phyloP scores from a whole-genome alignment of 306 rosid species.

The Trifolium subterraneum region DNA sequence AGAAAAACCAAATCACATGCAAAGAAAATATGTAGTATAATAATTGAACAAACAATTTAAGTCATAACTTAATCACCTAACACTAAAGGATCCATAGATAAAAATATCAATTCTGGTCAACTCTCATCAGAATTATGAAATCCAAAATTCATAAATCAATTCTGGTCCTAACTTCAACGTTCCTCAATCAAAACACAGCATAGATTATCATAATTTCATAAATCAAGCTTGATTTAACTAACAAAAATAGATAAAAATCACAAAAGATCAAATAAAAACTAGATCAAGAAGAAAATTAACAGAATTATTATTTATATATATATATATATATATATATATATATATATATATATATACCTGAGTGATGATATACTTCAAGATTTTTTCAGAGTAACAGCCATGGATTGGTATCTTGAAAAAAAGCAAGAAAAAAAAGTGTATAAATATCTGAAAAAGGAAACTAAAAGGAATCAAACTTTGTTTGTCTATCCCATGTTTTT shows the following conservation, averaged over 20 bases:
- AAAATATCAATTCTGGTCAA: slow-evolving; percentile 35
- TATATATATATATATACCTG: slow-evolving; percentile 37
- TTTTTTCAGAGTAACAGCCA: slow-evolving; percentile 42
- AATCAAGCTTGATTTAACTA: slow-evolving; percentile 28
- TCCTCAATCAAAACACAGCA: slow-evolving; percentile 39
- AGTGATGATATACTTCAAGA: slow-evolving; percentile 39
- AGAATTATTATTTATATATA: slow-evolving; percentile 9
- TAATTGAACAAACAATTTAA: slow-evolving; percentile 13
- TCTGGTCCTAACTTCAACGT: slow-evolving; percentile 5
- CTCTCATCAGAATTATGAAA: slow-evolving; percentile 22
- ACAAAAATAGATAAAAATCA: slow-evolving; percentile 3
- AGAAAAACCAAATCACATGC: slow-evolving; percentile 32
- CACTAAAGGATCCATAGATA: background rate
- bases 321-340: background rate
- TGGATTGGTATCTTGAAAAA: slow-evolving; percentile 24
- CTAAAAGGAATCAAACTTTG: slow-evolving; percentile 43
- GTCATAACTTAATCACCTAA: background rate
- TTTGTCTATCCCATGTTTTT: slow-evolving; percentile 43
- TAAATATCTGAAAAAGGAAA: slow-evolving; percentile 21
- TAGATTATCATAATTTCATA: slow-evolving; percentile 17
- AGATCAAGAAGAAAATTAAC: slow-evolving; percentile 26
- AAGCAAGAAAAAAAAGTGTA: background rate
- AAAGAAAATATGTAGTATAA: slow-evolving; percentile 20
- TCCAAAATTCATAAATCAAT: slow-evolving; percentile 26
- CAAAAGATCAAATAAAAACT: slow-evolving; percentile 20